phyloP scores from a whole-genome alignment of 768 basidiomycete genomes.

The Strobilomyces echinocephalus region DNA sequence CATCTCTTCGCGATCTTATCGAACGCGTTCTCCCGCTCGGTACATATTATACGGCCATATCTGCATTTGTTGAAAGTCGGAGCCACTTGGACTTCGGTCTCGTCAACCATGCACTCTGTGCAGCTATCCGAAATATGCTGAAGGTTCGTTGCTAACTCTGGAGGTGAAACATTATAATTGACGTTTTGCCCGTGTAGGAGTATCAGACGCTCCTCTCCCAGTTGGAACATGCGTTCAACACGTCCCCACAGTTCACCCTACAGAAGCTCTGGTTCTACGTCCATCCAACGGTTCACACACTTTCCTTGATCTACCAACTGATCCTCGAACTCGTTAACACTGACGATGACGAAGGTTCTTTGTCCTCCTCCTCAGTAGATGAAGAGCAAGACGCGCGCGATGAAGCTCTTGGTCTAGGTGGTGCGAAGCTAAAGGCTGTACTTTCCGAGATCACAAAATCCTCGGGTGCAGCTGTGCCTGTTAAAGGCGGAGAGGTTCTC shows the following conservation, averaged over 20 bases:
- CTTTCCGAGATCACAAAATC: slow-evolving; percentile 69
- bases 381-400: slow-evolving; percentile 78
- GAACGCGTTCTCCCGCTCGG: slow-evolving; percentile 89
- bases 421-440: slow-evolving; percentile 76
- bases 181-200: slow-evolving; percentile 47
- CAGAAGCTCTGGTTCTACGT: slow-evolving; percentile 98
- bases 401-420: slow-evolving; percentile 81
- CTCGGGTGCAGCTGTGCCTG: slow-evolving; percentile 55
- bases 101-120: slow-evolving; percentile 93
- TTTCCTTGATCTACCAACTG: slow-evolving; percentile 85
- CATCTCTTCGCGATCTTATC: slow-evolving; percentile 80
- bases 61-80: slow-evolving; percentile 83
- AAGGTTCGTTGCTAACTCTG: slow-evolving; percentile 46
- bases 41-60: slow-evolving; percentile 90
- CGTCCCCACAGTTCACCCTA: slow-evolving; percentile 80
- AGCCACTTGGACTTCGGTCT: slow-evolving; percentile 87
- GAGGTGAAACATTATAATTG: background rate
- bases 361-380: slow-evolving; percentile 50
- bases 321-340: slow-evolving; percentile 69
- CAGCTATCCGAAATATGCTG: slow-evolving; percentile 89
- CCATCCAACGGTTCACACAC: slow-evolving; percentile 91
- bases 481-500: slow-evolving; percentile 97
- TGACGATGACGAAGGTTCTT: slow-evolving; percentile 60
- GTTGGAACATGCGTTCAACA: slow-evolving; percentile 89
- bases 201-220: slow-evolving; percentile 93